Evolutionary conservation across 2,329 filamentous ascomycete species (phyloP).

Genomic region (Xylariales sp.): DNA sequence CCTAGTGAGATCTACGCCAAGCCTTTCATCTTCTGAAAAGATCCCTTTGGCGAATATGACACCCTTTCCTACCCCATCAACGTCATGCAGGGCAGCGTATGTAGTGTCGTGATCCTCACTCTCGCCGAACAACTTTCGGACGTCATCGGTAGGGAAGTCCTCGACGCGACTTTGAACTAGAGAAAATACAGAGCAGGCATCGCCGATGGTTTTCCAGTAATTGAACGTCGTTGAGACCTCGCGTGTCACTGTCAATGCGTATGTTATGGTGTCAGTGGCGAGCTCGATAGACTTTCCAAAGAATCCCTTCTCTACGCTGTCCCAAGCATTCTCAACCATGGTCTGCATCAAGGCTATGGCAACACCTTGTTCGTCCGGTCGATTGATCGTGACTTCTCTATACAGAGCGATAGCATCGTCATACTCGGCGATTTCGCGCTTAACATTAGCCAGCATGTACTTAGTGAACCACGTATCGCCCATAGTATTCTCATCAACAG

Average conservation of each 20-base stretch:
- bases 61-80: slow-evolving; percentile 58
- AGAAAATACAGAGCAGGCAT: slow-evolving; percentile 81
- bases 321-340: slow-evolving; percentile 74
- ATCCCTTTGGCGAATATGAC: slow-evolving; percentile 40
- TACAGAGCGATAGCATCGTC: slow-evolving; percentile 79
- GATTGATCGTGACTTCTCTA: slow-evolving; percentile 62
- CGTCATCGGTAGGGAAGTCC: slow-evolving; percentile 55
- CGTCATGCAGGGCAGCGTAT: slow-evolving; percentile 60
- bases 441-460: slow-evolving; percentile 95
- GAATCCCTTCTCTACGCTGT: slow-evolving; percentile 73
- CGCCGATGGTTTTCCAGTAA: slow-evolving; percentile 88
- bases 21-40: slow-evolving; percentile 41
- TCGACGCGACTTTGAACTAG: slow-evolving; percentile 64
- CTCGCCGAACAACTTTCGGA: slow-evolving; percentile 55
- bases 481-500: slow-evolving; percentile 45
- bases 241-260: slow-evolving; percentile 58
- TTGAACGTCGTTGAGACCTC: slow-evolving; percentile 74
- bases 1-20: slow-evolving; percentile 47
- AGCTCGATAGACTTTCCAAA: slow-evolving; percentile 78
- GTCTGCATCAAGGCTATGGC: slow-evolving; percentile 84
- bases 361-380: slow-evolving; percentile 77
- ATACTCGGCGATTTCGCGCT: slow-evolving; percentile 85
- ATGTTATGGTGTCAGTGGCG: slow-evolving; percentile 63
- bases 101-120: slow-evolving; percentile 45
- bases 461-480: slow-evolving; percentile 89